Base-by-base conservation (phyloP, 257 asterid genomes). In the Forsythia suspensa region DNA sequence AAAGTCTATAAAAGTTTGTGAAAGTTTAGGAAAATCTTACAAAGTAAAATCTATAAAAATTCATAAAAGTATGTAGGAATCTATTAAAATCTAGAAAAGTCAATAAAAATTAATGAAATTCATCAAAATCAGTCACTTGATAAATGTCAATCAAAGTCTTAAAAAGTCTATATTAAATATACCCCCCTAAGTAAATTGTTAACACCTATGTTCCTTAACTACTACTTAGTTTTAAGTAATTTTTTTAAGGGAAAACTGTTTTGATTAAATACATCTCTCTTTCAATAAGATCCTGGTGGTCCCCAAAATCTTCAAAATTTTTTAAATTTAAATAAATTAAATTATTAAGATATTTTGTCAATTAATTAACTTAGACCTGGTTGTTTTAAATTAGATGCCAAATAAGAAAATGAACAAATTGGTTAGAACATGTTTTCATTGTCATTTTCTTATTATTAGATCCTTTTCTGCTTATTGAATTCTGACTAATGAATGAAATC, bases 351-450 rank as follows among this genome's bases (percentile, higher is more conserved):
- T 46, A 48, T 74, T 80, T 66, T 65, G 68, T 51, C 75, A 80
- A 66, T 51, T 51, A 74, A 73, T 80, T 51, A 66, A 21, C 7
- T 42, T 38, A 40, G 61, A 13, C 76, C 36, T 18, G 51, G 51
- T 68, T 74, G 76, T 16, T 72, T 76, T 37, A 83, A 65, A 51
- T 75, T 71, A 52, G 40, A 46, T 67, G 59, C 20, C 59, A 51
- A 51, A 59, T 71, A 66, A 44, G 61, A 70, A 75, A 40, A 15
- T 18, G 38, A 10, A 63, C 7, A 61, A 41, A 83, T 81, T 72
- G 80, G 87, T 83, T 86, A 77, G 85, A 78, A 82, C 85, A 72
- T 71, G 78, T 74, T 86, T 73, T 65, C 82, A 69, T 68, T 68
- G 76, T 80, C 80, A 74, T 71, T 72, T 74, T 82, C 78, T 69